phyloP scores from a whole-genome alignment of 129 eudicot genomes.

The Ambrosia trifida region DNA sequence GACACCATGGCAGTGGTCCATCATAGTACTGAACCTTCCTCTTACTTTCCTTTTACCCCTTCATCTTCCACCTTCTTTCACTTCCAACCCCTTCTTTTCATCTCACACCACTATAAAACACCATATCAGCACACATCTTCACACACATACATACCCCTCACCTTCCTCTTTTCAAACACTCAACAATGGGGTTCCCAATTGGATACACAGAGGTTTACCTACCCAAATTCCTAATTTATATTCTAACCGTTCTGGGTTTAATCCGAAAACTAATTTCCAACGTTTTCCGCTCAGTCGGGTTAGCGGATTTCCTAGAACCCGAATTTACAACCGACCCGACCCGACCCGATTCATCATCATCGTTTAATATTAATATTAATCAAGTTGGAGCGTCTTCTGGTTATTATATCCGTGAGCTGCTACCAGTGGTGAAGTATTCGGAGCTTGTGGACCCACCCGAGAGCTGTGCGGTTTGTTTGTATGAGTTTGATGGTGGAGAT shows the following conservation, averaged over 20 bases:
- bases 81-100: not conserved
- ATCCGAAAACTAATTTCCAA: slow-evolving; percentile 44
- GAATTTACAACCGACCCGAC: slow-evolving; percentile 44
- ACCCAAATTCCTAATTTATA: slow-evolving; percentile 55
- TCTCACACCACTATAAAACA: slow-evolving; percentile 16
- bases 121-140: not conserved
- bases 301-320: slow-evolving; percentile 70
- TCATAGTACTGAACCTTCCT: slow-evolving; percentile 23
- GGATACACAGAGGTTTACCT: slow-evolving; percentile 67
- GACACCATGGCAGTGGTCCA: slow-evolving; percentile 37
- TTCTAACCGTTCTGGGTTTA: slow-evolving; percentile 52
- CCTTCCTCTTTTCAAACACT: not conserved
- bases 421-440: slow-evolving; percentile 70
- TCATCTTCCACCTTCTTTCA: not conserved
- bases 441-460: slow-evolving; percentile 61
- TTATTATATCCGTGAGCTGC: slow-evolving; percentile 67
- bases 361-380: not conserved
- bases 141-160: slow-evolving; percentile 8
- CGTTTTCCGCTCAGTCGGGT: slow-evolving; percentile 43
- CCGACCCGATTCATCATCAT: slow-evolving; percentile 4
- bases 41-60: not conserved
- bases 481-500: slow-evolving; percentile 65
- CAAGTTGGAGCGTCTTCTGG: slow-evolving; percentile 51
- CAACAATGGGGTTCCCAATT: slow-evolving; percentile 78
- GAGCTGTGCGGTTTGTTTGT: slow-evolving; percentile 85